Conservation (phyloP, 352 stramenopile genomes). For the Phytopythium sindhum region DNA sequence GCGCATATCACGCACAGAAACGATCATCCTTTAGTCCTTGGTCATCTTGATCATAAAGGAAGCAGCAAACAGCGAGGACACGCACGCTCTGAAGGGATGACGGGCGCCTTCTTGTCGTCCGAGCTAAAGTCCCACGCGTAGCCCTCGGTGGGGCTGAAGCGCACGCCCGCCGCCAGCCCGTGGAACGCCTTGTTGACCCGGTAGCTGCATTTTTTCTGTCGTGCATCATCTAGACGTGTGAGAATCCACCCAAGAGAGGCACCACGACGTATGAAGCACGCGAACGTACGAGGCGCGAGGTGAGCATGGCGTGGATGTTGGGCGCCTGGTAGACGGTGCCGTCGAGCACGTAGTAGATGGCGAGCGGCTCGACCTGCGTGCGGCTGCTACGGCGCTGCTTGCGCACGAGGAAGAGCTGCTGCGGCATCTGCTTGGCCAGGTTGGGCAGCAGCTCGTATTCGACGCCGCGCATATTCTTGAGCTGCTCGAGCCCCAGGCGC, state of each 20-base stretch:
- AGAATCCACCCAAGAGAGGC: not conserved
- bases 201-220: constrained; percentile 86
- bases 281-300: constrained; percentile 66
- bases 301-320: constrained; percentile 88
- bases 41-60: not conserved
- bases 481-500: constrained; percentile 78
- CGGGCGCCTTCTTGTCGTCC: constrained; percentile 74
- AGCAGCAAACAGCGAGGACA: constrained; percentile 2
- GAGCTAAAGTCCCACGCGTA: constrained; percentile 89
- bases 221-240: no score
- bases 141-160: constrained; percentile 82
- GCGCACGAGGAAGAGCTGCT: constrained; percentile 85
- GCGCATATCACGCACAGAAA: not conserved
- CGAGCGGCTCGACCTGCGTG: constrained; percentile 76
- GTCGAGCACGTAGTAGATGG: constrained; percentile 88
- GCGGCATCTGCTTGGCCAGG: constrained; percentile 76
- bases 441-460: constrained; percentile 88
- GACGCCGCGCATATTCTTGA: constrained; percentile 86
- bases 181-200: constrained; percentile 84
- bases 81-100: constrained; percentile 84
- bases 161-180: constrained; percentile 62
- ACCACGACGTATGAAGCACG: no score
- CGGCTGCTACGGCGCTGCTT: constrained; percentile 79
- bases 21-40: not conserved
- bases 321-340: constrained; percentile 84